Conservation (phyloP, 1,139 yeast genomes). For the Pneumocystis canis region DNA sequence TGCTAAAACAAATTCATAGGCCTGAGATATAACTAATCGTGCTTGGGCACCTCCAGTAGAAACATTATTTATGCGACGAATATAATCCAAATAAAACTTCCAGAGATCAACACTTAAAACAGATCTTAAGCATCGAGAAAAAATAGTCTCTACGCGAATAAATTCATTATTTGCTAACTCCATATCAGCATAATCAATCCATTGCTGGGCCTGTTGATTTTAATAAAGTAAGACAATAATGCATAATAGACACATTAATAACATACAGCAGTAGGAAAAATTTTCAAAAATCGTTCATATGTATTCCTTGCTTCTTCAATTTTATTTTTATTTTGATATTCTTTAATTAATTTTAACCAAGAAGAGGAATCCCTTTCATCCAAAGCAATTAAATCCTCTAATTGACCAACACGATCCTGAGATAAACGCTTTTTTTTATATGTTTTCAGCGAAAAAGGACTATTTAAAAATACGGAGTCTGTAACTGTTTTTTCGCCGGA, state of each 20-base stretch:
- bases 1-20: constrained; percentile 70
- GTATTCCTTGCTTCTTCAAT: constrained; percentile 46
- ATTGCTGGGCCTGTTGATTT: constrained; percentile 25
- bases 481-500: neutral
- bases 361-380: constrained; percentile 42
- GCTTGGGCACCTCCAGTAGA: constrained; percentile 79
- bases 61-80: constrained; percentile 56
- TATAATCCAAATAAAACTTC: constrained; percentile 61
- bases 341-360: constrained; percentile 46
- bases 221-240: constrained; percentile 6
- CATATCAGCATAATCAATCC: constrained; percentile 60
- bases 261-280: constrained; percentile 49
- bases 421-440: constrained; percentile 21
- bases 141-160: constrained; percentile 48
- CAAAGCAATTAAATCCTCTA: constrained; percentile 45
- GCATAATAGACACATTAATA: neutral
- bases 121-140: constrained; percentile 44
- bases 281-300: constrained; percentile 46
- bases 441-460: neutral
- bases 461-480: neutral
- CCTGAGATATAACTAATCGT: constrained; percentile 57
- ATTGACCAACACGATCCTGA: constrained; percentile 39
- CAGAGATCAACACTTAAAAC: constrained; percentile 55
- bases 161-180: constrained; percentile 60
- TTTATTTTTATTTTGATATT: constrained; percentile 43